Conservation (phyloP, 306 rosid species). For the Mimosa pudica region DNA sequence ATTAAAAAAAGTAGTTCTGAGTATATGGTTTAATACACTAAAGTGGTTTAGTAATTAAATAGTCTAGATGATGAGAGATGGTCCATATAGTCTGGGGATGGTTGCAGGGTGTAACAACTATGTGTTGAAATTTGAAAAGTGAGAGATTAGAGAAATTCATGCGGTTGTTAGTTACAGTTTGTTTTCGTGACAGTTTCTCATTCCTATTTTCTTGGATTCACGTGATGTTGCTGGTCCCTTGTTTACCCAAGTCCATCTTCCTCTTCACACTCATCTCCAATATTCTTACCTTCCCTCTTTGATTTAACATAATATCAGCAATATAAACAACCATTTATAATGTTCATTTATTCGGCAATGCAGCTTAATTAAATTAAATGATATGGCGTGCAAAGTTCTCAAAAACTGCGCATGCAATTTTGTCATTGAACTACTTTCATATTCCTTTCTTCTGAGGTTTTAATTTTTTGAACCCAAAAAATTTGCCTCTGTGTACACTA, state of each 20-base stretch:
- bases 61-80: no score
- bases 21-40: no score
- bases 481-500: no score
- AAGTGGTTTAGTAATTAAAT: no score
- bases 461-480: no score
- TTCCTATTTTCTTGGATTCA: not conserved
- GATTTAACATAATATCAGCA: not conserved
- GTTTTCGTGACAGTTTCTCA: not conserved
- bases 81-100: not conserved
- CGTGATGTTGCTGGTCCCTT: not conserved
- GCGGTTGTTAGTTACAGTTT: not conserved
- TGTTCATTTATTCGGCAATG: no score
- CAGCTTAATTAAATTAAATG: not conserved
- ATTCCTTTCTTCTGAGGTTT: no score
- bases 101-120: not conserved
- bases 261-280: not conserved
- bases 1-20: no score
- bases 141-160: not conserved
- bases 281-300: not conserved
- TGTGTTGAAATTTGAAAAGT: not conserved
- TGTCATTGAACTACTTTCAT: no score
- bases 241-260: not conserved
- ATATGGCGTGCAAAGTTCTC: not conserved
- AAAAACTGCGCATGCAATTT: no score
- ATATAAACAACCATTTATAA: not conserved